Conservation (phyloP, 805 yeast species). For the Cyberlindnera euphorbiae region DNA sequence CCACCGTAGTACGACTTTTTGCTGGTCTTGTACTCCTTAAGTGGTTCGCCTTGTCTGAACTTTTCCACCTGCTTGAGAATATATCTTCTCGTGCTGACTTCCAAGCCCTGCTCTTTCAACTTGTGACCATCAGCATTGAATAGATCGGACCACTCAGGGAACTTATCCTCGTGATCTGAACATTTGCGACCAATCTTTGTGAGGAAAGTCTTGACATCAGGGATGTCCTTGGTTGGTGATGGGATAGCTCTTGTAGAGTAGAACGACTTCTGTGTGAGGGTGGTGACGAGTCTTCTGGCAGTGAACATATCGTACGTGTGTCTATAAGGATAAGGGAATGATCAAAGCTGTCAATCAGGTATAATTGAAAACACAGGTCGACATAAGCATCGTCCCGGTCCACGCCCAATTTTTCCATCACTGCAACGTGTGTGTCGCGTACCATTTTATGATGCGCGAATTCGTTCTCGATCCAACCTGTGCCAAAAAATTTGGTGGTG, state of each 20-base stretch:
- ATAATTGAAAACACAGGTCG: too few relatives aligned
- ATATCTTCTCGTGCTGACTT: slow-evolving; percentile 65
- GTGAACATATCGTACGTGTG: slow-evolving; percentile 5
- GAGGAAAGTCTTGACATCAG: slow-evolving; percentile 73
- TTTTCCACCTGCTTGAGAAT: slow-evolving; percentile 69
- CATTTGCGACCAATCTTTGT: slow-evolving; percentile 74
- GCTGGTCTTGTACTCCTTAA: slow-evolving; percentile 57
- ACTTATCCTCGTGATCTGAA: slow-evolving; percentile 58
- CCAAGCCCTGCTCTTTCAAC: slow-evolving; percentile 76
- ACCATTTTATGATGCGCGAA: slow-evolving; percentile 2
- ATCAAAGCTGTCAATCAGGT: too few relatives aligned
- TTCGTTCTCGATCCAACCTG: too few relatives aligned
- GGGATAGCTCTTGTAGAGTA: slow-evolving; percentile 29
- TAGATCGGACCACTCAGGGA: slow-evolving; percentile 68
- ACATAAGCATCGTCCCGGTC: too few relatives aligned
- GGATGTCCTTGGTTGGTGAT: slow-evolving; percentile 46
- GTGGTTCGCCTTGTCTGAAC: slow-evolving; percentile 50
- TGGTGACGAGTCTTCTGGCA: slow-evolving; percentile 8
- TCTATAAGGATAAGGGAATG: too few relatives aligned
- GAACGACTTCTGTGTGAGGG: slow-evolving; percentile 9
- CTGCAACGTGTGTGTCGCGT: not conserved
- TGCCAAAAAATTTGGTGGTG: too few relatives aligned
- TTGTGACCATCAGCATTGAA: slow-evolving; percentile 48
- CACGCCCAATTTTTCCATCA: slow-evolving; percentile 5
- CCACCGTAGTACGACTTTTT: slow-evolving; percentile 78